Conservation (phyloP, 2,329 filamentous ascomycete genomes). For the Penicillium sp. region DNA sequence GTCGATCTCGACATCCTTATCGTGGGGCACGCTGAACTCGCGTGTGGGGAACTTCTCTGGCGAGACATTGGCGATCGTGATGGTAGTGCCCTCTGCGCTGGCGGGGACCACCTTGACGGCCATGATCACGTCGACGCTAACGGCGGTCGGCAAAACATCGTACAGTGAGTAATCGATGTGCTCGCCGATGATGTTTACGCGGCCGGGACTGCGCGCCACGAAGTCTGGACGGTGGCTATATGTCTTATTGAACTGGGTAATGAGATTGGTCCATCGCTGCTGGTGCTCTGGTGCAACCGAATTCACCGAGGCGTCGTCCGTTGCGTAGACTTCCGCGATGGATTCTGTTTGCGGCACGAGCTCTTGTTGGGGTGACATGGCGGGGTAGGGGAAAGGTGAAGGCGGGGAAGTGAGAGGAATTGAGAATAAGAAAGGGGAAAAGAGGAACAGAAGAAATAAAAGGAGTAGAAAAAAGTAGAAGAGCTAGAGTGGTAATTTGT, state of each 20-base stretch:
- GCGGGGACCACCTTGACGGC: conserved; percentile 63
- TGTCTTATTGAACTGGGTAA: conserved; percentile 66
- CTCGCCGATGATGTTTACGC: conserved; percentile 98
- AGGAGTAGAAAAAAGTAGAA: not conserved
- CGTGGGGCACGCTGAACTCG: conserved; percentile 68
- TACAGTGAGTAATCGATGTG: conserved; percentile 99
- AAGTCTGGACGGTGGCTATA: conserved; percentile 75
- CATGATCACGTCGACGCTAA: conserved; percentile 85
- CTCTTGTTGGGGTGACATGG: conserved; percentile 44
- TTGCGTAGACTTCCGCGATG: conserved; percentile 79
- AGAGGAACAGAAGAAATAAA: not conserved
- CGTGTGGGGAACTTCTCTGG: conserved; percentile 70
- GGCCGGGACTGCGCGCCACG: conserved; percentile 83
- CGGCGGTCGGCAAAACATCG: conserved; percentile 91
- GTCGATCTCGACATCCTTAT: conserved; percentile 73
- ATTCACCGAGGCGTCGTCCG: conserved; percentile 71
- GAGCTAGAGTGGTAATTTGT: not conserved
- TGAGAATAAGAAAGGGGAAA: conserved; percentile 1
- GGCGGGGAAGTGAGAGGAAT: not conserved
- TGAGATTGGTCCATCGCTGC: conserved; percentile 72
- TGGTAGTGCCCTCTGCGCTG: conserved; percentile 53
- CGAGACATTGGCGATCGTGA: conserved; percentile 79
- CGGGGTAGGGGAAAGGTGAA: conserved; percentile 20
- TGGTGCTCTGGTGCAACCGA: conserved; percentile 67
- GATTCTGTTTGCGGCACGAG: conserved; percentile 72